Evolutionary conservation across 768 basidiomycete species (phyloP).

Genomic region (Tricholoma sp.): DNA sequence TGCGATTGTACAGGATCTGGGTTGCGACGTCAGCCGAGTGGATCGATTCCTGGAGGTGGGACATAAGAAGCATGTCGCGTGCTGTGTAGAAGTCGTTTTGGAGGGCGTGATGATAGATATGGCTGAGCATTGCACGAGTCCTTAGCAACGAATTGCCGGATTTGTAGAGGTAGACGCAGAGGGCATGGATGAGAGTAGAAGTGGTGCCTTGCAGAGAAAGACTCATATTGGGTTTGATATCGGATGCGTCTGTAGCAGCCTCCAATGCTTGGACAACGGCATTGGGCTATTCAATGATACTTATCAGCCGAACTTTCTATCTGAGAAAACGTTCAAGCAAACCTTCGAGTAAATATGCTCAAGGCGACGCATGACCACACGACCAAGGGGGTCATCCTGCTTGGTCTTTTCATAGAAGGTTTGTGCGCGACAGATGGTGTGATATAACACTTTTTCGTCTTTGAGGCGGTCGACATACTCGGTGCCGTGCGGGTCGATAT

Average conservation of each 20-base stretch:
- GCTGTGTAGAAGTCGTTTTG: conserved; percentile 97
- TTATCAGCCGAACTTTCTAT: conserved; percentile 11
- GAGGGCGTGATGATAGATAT: conserved; percentile 95
- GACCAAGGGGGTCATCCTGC: conserved; percentile 72
- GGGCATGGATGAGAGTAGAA: conserved; percentile 75
- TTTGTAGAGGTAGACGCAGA: conserved; percentile 92
- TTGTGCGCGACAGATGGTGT: conserved; percentile 89
- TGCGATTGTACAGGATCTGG: conserved; percentile 97
- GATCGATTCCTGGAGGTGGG: conserved; percentile 94
- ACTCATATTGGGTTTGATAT: conserved; percentile 58
- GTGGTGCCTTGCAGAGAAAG: conserved; percentile 53
- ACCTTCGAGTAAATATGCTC: conserved; percentile 99
- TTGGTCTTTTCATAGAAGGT: conserved; percentile 82
- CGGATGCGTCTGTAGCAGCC: conserved; percentile 51
- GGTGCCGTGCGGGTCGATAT: conserved; percentile 98
- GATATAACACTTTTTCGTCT: conserved; percentile 92
- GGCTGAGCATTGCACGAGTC: conserved; percentile 94
- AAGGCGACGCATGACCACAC: conserved; percentile 90
- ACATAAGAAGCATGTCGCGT: conserved; percentile 98
- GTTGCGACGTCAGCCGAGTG: conserved; percentile 95
- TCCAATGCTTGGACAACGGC: conserved; percentile 90
- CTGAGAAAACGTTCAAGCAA: conserved; percentile 7
- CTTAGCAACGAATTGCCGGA: conserved; percentile 87
- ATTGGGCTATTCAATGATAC: conserved; percentile 61
- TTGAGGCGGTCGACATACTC: conserved; percentile 97